These are phyloP conservation scores for Solanum hybrid DNA, from an alignment of 305 asterid species.

Conservation along the genomic window DNA sequence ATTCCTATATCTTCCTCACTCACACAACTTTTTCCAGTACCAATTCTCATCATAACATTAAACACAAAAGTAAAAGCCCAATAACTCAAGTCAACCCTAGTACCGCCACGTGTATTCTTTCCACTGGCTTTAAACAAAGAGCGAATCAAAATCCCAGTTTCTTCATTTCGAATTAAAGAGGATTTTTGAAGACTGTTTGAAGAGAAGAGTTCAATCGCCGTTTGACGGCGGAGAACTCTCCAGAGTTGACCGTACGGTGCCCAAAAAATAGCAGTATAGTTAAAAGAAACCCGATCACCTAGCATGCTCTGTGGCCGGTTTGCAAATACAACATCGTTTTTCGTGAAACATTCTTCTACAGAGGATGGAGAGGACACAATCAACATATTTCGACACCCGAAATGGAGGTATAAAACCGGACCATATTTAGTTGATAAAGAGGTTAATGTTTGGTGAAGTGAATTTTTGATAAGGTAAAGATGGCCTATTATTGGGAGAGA, in stretches of 20 bases:
- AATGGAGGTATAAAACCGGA: not conserved
- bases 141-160: not conserved
- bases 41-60: conserved; percentile 10
- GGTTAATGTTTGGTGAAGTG: not conserved
- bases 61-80: not conserved
- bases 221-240: conserved; percentile 15
- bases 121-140: not conserved
- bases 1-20: conserved; percentile 9
- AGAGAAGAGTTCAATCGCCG: conserved; percentile 3
- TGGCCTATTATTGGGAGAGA: not conserved
- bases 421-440: not conserved
- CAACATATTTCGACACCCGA: not conserved
- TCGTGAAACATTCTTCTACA: conserved; percentile 22
- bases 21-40: conserved; percentile 9
- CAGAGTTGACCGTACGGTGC: conserved; percentile 21
- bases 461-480: not conserved
- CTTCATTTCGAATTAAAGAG: conserved; percentile 8
- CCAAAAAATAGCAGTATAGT: not conserved
- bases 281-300: conserved; percentile 9
- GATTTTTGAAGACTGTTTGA: conserved; percentile 8
- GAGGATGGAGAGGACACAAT: conserved; percentile 22
- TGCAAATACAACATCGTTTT: conserved; percentile 19
- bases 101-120: not conserved
- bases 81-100: conserved; percentile 8
- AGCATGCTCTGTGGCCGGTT: conserved; percentile 19